phyloP scores from a whole-genome alignment of 2,329 filamentous ascomycete genomes.

The Pyricularia grisea region DNA sequence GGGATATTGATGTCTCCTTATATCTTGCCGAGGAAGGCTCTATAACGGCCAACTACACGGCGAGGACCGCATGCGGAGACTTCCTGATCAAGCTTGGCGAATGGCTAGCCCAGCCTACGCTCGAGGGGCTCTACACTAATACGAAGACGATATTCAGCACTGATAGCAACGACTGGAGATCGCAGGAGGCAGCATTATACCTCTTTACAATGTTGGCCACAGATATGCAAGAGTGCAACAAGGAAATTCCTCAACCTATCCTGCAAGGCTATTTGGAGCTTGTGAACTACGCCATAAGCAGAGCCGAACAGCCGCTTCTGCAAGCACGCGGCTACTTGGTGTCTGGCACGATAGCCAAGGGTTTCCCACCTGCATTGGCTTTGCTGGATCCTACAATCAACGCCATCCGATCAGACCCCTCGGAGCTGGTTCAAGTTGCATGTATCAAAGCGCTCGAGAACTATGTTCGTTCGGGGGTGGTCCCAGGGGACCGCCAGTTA shows the following conservation, averaged over 20 bases:
- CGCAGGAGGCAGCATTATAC: slow-evolving; percentile 73
- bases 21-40: slow-evolving; percentile 93
- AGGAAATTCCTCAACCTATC: slow-evolving; percentile 58
- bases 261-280: slow-evolving; percentile 70
- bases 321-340: slow-evolving; percentile 81
- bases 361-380: slow-evolving; percentile 51
- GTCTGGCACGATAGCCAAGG: slow-evolving; percentile 68
- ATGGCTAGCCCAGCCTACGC: slow-evolving; percentile 68
- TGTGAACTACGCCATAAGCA: slow-evolving; percentile 66
- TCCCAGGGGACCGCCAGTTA: slow-evolving; percentile 46
- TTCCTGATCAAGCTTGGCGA: slow-evolving; percentile 87
- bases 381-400: slow-evolving; percentile 67
- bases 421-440: slow-evolving; percentile 85
- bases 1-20: slow-evolving; percentile 94
- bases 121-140: slow-evolving; percentile 71
- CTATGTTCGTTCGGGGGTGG: slow-evolving; percentile 44
- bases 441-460: slow-evolving; percentile 80
- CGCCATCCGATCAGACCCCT: slow-evolving; percentile 64
- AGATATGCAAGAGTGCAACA: slow-evolving; percentile 72
- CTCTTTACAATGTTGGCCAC: slow-evolving; percentile 75
- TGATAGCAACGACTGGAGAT: slow-evolving; percentile 43
- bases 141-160: slow-evolving; percentile 63
- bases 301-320: slow-evolving; percentile 63
- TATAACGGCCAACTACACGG: slow-evolving; percentile 91
- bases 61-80: slow-evolving; percentile 85